Evolutionary conservation across 805 yeast genomes (phyloP).

Genomic region (Saccharomyces mikatae): DNA sequence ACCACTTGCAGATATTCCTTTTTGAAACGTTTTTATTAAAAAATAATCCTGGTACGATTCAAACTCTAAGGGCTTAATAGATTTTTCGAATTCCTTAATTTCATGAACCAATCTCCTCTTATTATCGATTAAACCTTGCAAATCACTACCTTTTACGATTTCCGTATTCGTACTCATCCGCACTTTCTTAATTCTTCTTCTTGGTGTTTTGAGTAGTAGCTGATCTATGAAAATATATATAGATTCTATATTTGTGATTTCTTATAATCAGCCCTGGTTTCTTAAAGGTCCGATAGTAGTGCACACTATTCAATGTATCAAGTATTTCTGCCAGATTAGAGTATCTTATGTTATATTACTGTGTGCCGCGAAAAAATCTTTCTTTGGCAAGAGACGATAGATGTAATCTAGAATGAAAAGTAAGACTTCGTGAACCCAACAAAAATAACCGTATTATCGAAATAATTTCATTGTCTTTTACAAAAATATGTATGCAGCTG

Average conservation of each 20-base stretch:
- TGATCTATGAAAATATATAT: neutral
- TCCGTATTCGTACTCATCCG: neutral
- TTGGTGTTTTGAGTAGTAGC: neutral
- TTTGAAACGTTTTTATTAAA: conserved; percentile 21
- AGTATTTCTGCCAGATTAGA: neutral
- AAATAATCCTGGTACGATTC: conserved; percentile 30
- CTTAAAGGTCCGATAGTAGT: neutral
- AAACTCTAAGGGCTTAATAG: conserved; percentile 24
- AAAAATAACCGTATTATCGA: neutral
- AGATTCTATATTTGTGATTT: neutral
- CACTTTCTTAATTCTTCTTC: neutral
- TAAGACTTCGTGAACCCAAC: neutral
- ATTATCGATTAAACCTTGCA: conserved; percentile 4
- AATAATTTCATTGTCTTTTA: neutral
- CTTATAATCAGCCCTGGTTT: neutral
- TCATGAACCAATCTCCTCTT: conserved; percentile 8
- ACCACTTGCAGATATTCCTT: conserved; percentile 29
- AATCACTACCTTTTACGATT: neutral
- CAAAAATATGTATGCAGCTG: conserved; percentile 7
- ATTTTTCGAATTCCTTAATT: conserved; percentile 7
- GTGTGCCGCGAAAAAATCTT: neutral
- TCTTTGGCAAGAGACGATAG: neutral
- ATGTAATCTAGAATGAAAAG: neutral
- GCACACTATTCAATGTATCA: neutral
- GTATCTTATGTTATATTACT: neutral